Evolutionary conservation across 495 filamentous ascomycete genomes (phyloP).

Genomic region (Xylaria castorea): DNA sequence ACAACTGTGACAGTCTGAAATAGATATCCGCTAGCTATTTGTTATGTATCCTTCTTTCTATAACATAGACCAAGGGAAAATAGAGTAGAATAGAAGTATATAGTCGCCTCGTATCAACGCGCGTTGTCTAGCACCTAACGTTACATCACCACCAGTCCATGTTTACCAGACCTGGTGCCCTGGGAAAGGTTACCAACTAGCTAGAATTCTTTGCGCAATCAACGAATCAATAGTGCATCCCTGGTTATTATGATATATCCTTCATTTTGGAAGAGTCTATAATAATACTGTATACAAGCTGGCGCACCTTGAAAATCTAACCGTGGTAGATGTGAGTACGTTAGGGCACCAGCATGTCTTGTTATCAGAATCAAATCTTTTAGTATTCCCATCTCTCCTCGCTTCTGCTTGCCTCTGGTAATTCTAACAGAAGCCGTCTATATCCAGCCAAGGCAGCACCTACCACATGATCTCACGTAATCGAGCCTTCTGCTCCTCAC

Average conservation of each 20-base stretch:
- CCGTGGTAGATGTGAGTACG: background rate
- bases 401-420: background rate
- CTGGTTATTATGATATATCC: background rate
- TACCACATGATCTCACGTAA: constrained; percentile 60
- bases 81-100: background rate
- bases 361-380: background rate
- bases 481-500: constrained; percentile 65
- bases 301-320: background rate
- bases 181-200: background rate
- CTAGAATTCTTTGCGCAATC: background rate
- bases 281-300: background rate
- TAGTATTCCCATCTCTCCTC: too few species aligned
- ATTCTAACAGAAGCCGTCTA: background rate
- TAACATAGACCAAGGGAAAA: background rate
- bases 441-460: background rate
- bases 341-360: background rate
- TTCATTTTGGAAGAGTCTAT: too few species aligned
- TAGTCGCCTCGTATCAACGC: background rate
- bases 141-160: background rate
- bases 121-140: background rate
- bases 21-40: background rate
- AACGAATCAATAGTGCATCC: background rate
- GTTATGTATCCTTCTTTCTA: background rate
- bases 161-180: background rate
- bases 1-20: background rate